Evolutionary conservation across 2,329 filamentous ascomycete genomes (phyloP).

Genomic region (Claviceps sp.): DNA sequence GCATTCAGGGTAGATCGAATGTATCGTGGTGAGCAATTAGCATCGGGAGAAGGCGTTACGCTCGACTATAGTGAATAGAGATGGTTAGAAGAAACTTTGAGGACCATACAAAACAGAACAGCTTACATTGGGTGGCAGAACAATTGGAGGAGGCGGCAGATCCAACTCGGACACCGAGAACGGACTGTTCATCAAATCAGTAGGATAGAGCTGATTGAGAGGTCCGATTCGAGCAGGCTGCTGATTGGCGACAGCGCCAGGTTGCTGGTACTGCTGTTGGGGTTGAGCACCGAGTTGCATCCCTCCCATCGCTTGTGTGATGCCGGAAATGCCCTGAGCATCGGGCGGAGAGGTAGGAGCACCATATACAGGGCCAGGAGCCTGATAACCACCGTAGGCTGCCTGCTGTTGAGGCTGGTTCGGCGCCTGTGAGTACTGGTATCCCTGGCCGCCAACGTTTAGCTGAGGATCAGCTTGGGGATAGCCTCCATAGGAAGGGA

Average conservation of each 20-base stretch:
- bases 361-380: slow-evolving; percentile 50
- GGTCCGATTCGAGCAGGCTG: slow-evolving; percentile 30
- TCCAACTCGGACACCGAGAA: slow-evolving; percentile 92
- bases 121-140: slow-evolving; percentile 83
- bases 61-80: slow-evolving; percentile 46
- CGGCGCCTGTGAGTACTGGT: slow-evolving; percentile 31
- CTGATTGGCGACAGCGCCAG: slow-evolving; percentile 20
- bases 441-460: slow-evolving; percentile 23
- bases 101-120: background rate
- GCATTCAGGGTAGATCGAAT: slow-evolving; percentile 91
- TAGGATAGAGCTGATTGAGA: slow-evolving; percentile 83
- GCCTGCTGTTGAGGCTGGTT: slow-evolving; percentile 30
- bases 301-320: slow-evolving; percentile 75
- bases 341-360: slow-evolving; percentile 19
- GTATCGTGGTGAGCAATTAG: slow-evolving; percentile 89
- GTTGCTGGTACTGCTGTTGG: slow-evolving; percentile 35
- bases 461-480: slow-evolving; percentile 33
- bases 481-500: slow-evolving; percentile 45
- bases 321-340: slow-evolving; percentile 46
- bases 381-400: slow-evolving; percentile 21
- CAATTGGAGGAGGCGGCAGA: slow-evolving; percentile 77
- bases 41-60: slow-evolving; percentile 77
- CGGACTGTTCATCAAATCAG: slow-evolving; percentile 81
- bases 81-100: slow-evolving; percentile 21
- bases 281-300: slow-evolving; percentile 56